Conservation (phyloP, 1,139 yeast species). For the Pichia sp. region DNA sequence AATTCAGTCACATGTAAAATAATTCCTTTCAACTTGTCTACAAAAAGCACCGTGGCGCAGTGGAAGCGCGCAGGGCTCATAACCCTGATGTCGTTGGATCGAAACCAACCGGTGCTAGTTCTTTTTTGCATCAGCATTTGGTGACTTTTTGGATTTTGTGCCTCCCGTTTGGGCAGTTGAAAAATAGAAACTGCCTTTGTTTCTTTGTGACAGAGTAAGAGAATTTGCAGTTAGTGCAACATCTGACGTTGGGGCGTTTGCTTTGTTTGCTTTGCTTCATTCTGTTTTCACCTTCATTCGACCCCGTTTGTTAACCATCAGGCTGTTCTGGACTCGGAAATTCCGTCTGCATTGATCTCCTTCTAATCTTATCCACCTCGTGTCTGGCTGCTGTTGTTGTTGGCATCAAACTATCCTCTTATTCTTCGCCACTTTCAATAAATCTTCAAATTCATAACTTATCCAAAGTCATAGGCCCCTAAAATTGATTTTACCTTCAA, state of each 20-base stretch:
- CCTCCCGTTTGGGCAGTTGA: not conserved
- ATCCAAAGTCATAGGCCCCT: not conserved
- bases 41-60: conserved; percentile 25
- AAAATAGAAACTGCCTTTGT: too few relatives aligned
- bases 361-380: not conserved
- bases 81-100: conserved; percentile 99
- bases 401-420: not conserved
- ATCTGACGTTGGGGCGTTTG: not conserved
- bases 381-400: not conserved
- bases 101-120: conserved; percentile 96
- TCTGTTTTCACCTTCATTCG: too few relatives aligned
- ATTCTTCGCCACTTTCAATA: not conserved
- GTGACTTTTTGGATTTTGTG: not conserved
- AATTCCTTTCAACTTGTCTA: too few relatives aligned
- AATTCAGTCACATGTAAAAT: too few relatives aligned
- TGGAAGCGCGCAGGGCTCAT: conserved; percentile 38
- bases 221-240: too few relatives aligned
- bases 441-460: not conserved
- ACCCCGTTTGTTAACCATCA: too few relatives aligned
- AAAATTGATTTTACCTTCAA: not conserved
- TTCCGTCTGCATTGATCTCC: not conserved
- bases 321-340: not conserved
- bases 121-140: conserved; percentile 18
- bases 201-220: too few relatives aligned
- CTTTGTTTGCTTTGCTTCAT: not conserved